Evolutionary conservation across 495 filamentous ascomycete genomes (phyloP), one percentile per base, ranked within the genome.

Genomic region (Aspergillus biplanus): DNA sequence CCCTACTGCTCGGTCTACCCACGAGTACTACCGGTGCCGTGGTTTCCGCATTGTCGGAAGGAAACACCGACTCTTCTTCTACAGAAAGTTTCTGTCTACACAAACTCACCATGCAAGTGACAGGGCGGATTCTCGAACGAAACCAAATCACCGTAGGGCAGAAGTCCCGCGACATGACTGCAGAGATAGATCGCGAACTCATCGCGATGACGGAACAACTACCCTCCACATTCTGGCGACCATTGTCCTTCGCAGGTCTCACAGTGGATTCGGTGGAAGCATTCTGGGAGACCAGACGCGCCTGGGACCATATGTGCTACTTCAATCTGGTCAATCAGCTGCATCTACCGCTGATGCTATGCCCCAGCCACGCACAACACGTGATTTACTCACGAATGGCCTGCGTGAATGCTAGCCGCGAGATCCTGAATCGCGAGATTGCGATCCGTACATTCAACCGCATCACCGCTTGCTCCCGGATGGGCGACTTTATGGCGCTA

Each of bases 401-500:
- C 12, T 78, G 79, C 32, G 63, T 82, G 0, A 77, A 78, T 65
- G 68, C 80, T 73, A 73, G 76, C 5, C 72, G 82, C 2, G 76
- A 80, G 57, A 72, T 83, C 58, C 67, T 86, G 18, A 65, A 62
- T 1, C 71, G 74, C 27, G 85, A 78, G 56, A 73, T 74, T 27
- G 39, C 63, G 16, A 62, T 83, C 16, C 76, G 80, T 33, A 62
- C 63, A 31, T 65, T 65, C 8, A 74, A 73, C 44, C 64, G 65
- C 5, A 62, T 63, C 6, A 61, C 69, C 11, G 72, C 75, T 53
- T 73, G 74, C 60, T 85, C 81, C 65, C 81, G 83, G 48, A 69
- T 78, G 8, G 63, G 79, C 12, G 83, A 86, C 53, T 86, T 82
- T 54, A 69, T 80, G 56, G 80, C 71, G 7, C 82, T 84, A 61